Conservation (phyloP, 257 asterid genomes). For the Lycium barbarum region DNA sequence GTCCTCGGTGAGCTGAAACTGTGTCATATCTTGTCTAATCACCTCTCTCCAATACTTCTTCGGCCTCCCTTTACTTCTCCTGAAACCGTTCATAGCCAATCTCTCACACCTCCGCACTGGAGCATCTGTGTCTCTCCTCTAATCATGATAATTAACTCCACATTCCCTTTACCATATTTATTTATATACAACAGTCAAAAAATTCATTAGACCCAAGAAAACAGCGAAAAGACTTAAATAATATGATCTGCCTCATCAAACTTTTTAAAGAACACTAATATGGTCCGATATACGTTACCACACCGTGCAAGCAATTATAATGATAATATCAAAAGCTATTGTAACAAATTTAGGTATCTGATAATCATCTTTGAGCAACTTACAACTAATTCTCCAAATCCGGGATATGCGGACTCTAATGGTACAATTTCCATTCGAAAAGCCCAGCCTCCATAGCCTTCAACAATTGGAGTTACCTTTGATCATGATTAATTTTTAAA, state of each 20-base stretch:
- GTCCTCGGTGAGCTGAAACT: too few relatives aligned
- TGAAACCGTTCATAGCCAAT: too few relatives aligned
- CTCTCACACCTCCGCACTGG: too few relatives aligned
- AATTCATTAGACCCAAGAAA: neutral
- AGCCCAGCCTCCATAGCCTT: slow-evolving; percentile 99
- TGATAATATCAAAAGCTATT: neutral
- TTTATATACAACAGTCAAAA: neutral
- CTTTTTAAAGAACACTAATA: neutral
- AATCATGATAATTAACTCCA: neutral
- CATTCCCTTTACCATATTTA: neutral
- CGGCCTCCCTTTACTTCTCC: too few relatives aligned
- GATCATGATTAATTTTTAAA: too few relatives aligned
- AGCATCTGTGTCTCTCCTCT: too few relatives aligned
- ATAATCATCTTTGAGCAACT: slow-evolving; percentile 42
- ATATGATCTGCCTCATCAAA: neutral
- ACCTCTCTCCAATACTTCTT: too few relatives aligned
- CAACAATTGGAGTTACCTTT: slow-evolving; percentile 95
- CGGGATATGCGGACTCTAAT: slow-evolving; percentile 94
- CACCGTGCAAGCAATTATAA: slow-evolving; percentile 21
- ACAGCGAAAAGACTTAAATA: neutral
- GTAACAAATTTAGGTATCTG: neutral
- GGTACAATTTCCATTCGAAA: slow-evolving; percentile 97
- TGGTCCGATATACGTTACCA: neutral
- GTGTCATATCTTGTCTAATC: too few relatives aligned
- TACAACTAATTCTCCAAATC: slow-evolving; percentile 94